Conservation (phyloP, 2,329 filamentous ascomycete genomes). For the Alternaria tenuissima region DNA sequence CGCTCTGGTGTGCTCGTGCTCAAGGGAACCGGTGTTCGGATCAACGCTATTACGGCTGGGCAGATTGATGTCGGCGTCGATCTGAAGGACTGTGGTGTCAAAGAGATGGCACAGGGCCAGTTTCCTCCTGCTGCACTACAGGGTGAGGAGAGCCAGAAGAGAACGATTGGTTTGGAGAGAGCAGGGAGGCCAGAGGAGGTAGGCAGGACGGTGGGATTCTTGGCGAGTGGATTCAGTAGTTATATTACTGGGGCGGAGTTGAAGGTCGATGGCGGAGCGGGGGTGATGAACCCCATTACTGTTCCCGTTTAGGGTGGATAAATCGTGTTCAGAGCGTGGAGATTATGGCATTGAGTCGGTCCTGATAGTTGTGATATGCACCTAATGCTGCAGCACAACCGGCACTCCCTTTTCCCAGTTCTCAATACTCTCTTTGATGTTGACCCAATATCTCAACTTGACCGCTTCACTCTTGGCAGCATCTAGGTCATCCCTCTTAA, state of each 20-base stretch:
- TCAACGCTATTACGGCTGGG: constrained; percentile 63
- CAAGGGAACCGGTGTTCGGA: constrained; percentile 66
- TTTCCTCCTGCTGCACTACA: constrained; percentile 65
- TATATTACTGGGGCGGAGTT: constrained; percentile 70
- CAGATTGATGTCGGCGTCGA: constrained; percentile 59
- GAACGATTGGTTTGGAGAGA: constrained; percentile 65
- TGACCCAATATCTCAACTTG: constrained; percentile 86
- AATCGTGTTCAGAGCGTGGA: neutral
- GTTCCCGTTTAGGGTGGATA: constrained; percentile 40
- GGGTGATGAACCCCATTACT: constrained; percentile 52
- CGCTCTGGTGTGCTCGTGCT: constrained; percentile 65
- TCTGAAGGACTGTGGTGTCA: constrained; percentile 50
- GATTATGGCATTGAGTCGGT: neutral
- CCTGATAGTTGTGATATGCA: neutral
- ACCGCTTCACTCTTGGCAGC: constrained; percentile 76
- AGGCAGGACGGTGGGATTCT: constrained; percentile 67
- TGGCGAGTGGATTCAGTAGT: constrained; percentile 68
- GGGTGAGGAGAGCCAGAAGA: constrained; percentile 57
- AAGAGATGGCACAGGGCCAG: constrained; percentile 60
- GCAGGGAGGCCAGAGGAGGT: constrained; percentile 67
- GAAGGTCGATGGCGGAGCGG: constrained; percentile 68
- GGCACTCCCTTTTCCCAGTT: constrained; percentile 83
- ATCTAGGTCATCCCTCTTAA: constrained; percentile 71
- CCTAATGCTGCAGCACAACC: constrained; percentile 63
- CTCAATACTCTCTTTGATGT: constrained; percentile 79